Evolutionary conservation across 2,329 filamentous ascomycete genomes (phyloP), one percentile per base, ranked within the genome.

Genomic region (Diaporthe sp.): DNA sequence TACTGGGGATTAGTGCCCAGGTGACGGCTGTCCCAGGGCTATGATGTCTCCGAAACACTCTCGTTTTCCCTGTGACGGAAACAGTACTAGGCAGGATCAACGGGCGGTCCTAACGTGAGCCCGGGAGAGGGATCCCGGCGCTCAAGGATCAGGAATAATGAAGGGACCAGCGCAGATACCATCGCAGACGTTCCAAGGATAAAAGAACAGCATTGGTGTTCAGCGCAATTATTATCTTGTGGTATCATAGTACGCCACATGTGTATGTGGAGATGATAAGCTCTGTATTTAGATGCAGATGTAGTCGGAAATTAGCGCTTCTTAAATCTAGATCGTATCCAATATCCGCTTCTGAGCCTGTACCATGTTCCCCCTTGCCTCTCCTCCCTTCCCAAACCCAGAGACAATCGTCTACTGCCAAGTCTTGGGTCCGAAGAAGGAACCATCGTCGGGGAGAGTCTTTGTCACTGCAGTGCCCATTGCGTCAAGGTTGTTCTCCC

Each of bases 391-490:
- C 2, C 37, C 37, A 10, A 39, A 0, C 10, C 37, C 37, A 39
- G 1, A 39, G 37, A 13, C 37, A 39, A 13, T 13, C 3, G 13
- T 10, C 57, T 73, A 73, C 9, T 78, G 80, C 81, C 81, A 83
- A 1, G 44, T 65, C 1, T 73, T 74, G 1, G 82, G 82, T 1
- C 82, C 81, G 34, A 83, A 76, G 57, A 82, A 82, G 8, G 78
- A 80, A 0, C 78, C 79, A 71, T 80, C 80, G 12, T 80, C 71
- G 17, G 80, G 79, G 4, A 83, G 79, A 1, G 72, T 57, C 77
- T 82, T 82, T 2, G 80, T 79, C 1, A 83, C 80, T 9, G 82
- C 82, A 13, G 78, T 72, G 17, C 75, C 78, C 0, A 81, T 71
- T 3, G 67, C 70, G 9, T 76, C 74, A 9, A 76, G 51, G 8